These are phyloP conservation scores for Colletotrichum incanum DNA, from an alignment of 2,329 filamentous ascomycete genomes.

Conservation along the genomic window DNA sequence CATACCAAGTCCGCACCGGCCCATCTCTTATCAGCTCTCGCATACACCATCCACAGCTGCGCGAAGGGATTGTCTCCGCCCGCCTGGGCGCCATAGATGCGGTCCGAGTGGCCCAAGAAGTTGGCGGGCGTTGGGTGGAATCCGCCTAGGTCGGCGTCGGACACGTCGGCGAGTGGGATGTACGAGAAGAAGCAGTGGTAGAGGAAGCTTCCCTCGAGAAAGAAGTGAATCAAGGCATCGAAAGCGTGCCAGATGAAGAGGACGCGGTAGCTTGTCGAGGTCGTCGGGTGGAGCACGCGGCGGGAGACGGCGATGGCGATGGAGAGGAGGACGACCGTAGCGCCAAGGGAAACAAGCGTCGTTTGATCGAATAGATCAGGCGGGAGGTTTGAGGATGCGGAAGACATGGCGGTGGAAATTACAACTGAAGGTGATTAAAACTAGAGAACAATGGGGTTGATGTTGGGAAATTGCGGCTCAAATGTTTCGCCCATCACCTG, in stretches of 20 bases:
- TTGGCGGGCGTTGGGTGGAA: slow-evolving; percentile 66
- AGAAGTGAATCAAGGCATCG: slow-evolving; percentile 91
- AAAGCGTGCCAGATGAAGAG: slow-evolving; percentile 97
- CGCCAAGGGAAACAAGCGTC: slow-evolving; percentile 72
- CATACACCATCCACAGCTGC: slow-evolving; percentile 79
- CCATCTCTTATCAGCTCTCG: slow-evolving; percentile 75
- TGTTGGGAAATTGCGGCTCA: background rate
- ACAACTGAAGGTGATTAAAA: background rate
- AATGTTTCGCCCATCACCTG: background rate
- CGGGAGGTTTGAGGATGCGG: slow-evolving; percentile 55
- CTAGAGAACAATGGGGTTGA: background rate
- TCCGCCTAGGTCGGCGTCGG: slow-evolving; percentile 51
- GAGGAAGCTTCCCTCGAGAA: slow-evolving; percentile 91
- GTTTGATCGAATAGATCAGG: slow-evolving; percentile 73
- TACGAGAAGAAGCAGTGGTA: slow-evolving; percentile 91
- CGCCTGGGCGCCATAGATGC: slow-evolving; percentile 72
- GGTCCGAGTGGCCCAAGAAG: slow-evolving; percentile 65
- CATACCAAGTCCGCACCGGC: slow-evolving; percentile 72
- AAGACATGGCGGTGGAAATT: slow-evolving; percentile 43
- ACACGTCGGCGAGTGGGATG: slow-evolving; percentile 54
- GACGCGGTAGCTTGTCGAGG: slow-evolving; percentile 74
- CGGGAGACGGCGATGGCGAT: slow-evolving; percentile 67
- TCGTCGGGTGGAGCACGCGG: slow-evolving; percentile 62
- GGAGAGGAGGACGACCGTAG: slow-evolving; percentile 67
- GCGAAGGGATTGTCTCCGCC: slow-evolving; percentile 70